Conservation (phyloP, 2,329 filamentous ascomycete genomes). For the Nothophaeocryptopus gaeumannii region DNA sequence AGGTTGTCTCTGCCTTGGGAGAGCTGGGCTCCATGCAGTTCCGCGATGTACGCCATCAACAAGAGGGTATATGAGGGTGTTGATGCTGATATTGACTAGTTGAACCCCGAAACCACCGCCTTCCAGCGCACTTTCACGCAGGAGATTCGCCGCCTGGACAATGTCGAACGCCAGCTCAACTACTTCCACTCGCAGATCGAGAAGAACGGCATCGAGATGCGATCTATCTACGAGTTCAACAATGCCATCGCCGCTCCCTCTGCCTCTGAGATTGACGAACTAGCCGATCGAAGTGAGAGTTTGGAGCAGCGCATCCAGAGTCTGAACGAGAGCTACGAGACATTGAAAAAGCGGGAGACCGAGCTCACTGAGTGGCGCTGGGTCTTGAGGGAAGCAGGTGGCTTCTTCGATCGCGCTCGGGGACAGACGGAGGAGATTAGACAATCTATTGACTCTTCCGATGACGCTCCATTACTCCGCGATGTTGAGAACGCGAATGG, state of each 20-base stretch:
- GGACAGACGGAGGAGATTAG: constrained; percentile 96
- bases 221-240: constrained; percentile 86
- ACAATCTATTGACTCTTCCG: constrained; percentile 77
- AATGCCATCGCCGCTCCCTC: constrained; percentile 79
- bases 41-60: constrained; percentile 72
- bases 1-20: constrained; percentile 93
- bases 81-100: constrained; percentile 50
- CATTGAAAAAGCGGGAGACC: constrained; percentile 93
- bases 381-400: constrained; percentile 92
- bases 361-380: constrained; percentile 98
- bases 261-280: constrained; percentile 92
- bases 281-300: constrained; percentile 86
- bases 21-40: constrained; percentile 97
- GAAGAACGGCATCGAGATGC: constrained; percentile 79
- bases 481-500: constrained; percentile 78
- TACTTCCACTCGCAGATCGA: constrained; percentile 97
- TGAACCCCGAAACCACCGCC: constrained; percentile 87
- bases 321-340: constrained; percentile 97
- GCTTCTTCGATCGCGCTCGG: constrained; percentile 95
- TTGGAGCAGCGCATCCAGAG: constrained; percentile 88
- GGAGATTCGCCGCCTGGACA: constrained; percentile 94
- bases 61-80: not conserved
- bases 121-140: constrained; percentile 98
- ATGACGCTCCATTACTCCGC: constrained; percentile 88
- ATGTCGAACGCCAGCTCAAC: constrained; percentile 94